Conservation (phyloP, 2,329 filamentous ascomycete genomes). For the Ophiostoma piceae region DNA sequence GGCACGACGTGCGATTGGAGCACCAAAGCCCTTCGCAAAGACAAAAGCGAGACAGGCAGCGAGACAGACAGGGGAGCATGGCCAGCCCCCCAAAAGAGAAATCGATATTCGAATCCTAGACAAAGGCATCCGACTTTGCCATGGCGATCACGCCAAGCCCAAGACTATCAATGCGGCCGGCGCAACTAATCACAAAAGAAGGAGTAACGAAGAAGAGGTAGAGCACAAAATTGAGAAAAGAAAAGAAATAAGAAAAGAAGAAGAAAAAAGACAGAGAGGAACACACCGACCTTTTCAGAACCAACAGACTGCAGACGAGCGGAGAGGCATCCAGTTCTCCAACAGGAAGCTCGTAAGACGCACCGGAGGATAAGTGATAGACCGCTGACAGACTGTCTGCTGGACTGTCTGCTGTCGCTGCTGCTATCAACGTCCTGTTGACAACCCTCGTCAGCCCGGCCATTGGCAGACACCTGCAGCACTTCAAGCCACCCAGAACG, state of each 20-base stretch:
- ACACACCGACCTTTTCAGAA: constrained; percentile 3
- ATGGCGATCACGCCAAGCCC: constrained; percentile 1
- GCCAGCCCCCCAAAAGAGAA: neutral
- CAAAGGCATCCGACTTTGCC: neutral
- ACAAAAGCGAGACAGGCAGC: neutral
- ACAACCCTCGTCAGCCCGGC: neutral
- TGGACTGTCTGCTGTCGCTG: neutral
- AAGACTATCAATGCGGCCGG: neutral
- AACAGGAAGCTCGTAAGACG: neutral
- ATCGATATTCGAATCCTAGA: neutral
- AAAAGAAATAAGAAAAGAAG: neutral
- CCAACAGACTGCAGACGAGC: neutral
- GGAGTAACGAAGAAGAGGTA: neutral
- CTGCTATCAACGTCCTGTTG: no score
- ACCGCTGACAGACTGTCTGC: neutral
- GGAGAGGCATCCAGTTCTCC: neutral
- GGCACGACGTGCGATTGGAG: neutral
- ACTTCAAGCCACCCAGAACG: neutral
- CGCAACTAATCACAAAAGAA: neutral
- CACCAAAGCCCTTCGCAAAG: neutral
- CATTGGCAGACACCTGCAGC: neutral
- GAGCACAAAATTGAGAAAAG: neutral
- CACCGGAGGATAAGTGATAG: neutral
- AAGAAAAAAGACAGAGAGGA: neutral
- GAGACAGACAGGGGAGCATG: neutral